These are phyloP conservation scores for Bassia scoparia DNA, from an alignment of 148 eudicot species.

Conservation along the genomic window DNA sequence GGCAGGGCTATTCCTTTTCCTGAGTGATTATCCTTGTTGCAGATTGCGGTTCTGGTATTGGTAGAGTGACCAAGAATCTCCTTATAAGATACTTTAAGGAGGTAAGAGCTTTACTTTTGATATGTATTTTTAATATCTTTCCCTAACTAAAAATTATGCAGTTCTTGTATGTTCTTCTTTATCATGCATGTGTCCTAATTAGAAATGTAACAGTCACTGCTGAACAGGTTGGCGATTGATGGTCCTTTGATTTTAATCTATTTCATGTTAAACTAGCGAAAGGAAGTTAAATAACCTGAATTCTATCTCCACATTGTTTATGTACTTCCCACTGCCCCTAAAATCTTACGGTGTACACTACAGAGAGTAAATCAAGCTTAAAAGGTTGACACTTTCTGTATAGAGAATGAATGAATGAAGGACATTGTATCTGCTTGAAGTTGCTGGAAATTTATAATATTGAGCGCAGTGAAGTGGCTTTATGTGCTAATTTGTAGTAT, in stretches of 20 bases:
- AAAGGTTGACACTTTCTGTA: not conserved
- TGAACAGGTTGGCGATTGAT: not conserved
- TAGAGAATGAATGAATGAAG: not conserved
- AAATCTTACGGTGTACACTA: not conserved
- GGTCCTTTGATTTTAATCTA: not conserved
- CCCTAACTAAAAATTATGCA: not conserved
- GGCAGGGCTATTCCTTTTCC: constrained; percentile 12
- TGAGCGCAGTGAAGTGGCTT: too few relatives aligned
- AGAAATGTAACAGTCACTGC: not conserved
- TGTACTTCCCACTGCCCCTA: not conserved
- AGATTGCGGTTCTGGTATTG: constrained; percentile 98
- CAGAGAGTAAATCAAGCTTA: not conserved
- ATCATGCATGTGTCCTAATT: not conserved
- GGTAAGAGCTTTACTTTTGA: constrained; percentile 35
- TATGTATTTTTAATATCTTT: not conserved
- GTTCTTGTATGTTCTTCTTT: not conserved
- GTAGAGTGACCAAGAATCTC: constrained; percentile 92
- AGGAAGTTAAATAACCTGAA: not conserved
- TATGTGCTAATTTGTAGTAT: too few relatives aligned
- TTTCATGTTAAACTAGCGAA: not conserved
- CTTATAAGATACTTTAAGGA: constrained; percentile 87
- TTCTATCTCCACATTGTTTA: not conserved
- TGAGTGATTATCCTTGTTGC: constrained; percentile 28
- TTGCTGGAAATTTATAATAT: not conserved
- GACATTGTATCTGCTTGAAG: not conserved